Percentiles rank a stretch among this genome's conserved stretches.
Evolutionary conservation across 202 grass and related monocot species (phyloP).

Genomic region (Panicum virgatum): DNA sequence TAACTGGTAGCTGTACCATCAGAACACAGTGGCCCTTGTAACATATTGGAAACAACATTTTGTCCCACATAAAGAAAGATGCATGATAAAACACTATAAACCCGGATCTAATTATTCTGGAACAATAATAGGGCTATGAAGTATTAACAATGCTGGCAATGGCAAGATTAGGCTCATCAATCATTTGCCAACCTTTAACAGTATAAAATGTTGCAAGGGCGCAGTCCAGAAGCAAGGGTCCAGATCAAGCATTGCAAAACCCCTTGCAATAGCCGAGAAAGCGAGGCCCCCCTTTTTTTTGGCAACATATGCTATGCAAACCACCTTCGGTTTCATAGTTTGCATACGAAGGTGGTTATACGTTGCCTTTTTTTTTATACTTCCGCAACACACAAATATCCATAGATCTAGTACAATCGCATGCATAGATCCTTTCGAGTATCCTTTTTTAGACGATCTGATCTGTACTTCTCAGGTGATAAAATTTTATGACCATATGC

Average conservation of each 20-base stretch:
- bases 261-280: slow-evolving; percentile 4
- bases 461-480: neutral
- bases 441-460: neutral
- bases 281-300: too few relatives aligned
- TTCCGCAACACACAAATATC: neutral
- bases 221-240: neutral
- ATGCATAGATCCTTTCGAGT: neutral
- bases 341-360: too few relatives aligned
- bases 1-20: neutral
- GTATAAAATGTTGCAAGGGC: neutral
- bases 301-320: too few relatives aligned
- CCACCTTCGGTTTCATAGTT: too few relatives aligned
- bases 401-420: neutral
- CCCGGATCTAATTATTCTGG: neutral
- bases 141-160: neutral
- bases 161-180: neutral
- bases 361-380: too few relatives aligned
- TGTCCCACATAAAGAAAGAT: neutral
- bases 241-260: neutral
- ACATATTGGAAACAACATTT: neutral
- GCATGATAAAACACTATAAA: neutral
- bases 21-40: neutral
- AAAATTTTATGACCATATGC: neutral
- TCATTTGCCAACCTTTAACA: neutral
- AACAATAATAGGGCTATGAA: neutral